Base-by-base conservation (phyloP, 2,329 filamentous ascomycete species). In the Nemania diffusa region DNA sequence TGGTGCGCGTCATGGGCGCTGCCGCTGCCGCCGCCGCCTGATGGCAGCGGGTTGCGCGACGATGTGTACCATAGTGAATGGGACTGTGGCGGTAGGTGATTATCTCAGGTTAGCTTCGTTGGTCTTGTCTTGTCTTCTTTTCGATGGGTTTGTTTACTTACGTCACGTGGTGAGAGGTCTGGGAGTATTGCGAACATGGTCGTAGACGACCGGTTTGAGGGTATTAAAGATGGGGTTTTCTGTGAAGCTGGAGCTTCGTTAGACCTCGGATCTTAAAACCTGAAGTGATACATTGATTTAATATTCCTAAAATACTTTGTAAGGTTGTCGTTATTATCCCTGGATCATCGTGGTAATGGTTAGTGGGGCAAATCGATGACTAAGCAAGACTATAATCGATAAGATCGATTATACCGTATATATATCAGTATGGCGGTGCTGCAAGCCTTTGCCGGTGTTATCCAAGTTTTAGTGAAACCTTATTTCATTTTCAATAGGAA, bases 1-100 rank as follows among this genome's bases (percentile, higher is more conserved):
- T 71, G 69, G 50, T 71, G 77, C 68, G 78, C 72, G 52, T 80
- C 74, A 64, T 79, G 70, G 69, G 75, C 69, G 58, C 79, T 76
- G 67, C 76, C 74, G 34, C 5, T 40, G 5, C 32, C 32, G 32
- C 32, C 69, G 58, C 79, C 76, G 67, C 76, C 74, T 9, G 74
- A 69, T 29, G 76, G 71, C 58, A 77, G 75, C 20, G 85, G 85
- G 75, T 82, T 83, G 57, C 88, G 85, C 5, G 89, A 85, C 13
- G 90, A 89, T 37, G 87, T 87, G 78, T 92, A 92, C 91, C 91
- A 93, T 66, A 93, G 85, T 59, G 88, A 86, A 78, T 93, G 89
- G 40, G 90, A 90, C 91, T 93, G 73, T 42, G 26, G 17, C 40
- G 62, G n/a, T 32, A 27, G 13, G 42, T 61, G 17, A 29, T 20